Conservation (phyloP, 345 rosid species). For the Eucalyptus melliodora region DNA sequence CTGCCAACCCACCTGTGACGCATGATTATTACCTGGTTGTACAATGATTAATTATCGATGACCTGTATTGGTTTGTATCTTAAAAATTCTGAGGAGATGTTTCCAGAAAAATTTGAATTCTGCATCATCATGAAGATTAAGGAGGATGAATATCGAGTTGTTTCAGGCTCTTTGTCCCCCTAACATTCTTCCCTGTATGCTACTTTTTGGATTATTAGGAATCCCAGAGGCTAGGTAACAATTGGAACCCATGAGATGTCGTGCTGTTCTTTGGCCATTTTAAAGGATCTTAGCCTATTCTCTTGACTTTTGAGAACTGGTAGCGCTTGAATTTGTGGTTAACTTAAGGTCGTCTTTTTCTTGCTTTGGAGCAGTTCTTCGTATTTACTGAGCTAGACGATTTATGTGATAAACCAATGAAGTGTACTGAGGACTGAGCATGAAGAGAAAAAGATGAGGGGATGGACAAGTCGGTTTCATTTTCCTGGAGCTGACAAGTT, state of each 20-base stretch:
- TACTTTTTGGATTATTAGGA: background rate
- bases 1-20: background rate
- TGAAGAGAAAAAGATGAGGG: background rate
- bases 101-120: background rate
- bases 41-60: background rate
- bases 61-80: background rate
- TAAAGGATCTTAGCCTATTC: background rate
- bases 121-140: background rate
- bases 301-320: background rate
- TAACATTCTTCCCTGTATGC: background rate
- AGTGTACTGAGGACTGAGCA: background rate
- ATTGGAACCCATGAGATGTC: background rate
- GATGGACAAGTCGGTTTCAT: background rate
- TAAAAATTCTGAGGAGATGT: background rate
- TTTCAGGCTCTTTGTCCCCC: background rate
- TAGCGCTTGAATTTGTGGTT: background rate
- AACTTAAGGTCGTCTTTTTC: background rate
- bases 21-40: background rate
- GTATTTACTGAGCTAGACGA: background rate
- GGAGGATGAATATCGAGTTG: background rate
- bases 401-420: background rate
- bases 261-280: background rate
- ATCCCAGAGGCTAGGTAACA: background rate
- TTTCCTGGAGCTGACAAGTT: background rate
- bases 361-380: background rate